Percentiles rank a stretch among this genome's conserved stretches.
Conservation (phyloP, 208 protist species). For the Leishmania guyanensis region DNA sequence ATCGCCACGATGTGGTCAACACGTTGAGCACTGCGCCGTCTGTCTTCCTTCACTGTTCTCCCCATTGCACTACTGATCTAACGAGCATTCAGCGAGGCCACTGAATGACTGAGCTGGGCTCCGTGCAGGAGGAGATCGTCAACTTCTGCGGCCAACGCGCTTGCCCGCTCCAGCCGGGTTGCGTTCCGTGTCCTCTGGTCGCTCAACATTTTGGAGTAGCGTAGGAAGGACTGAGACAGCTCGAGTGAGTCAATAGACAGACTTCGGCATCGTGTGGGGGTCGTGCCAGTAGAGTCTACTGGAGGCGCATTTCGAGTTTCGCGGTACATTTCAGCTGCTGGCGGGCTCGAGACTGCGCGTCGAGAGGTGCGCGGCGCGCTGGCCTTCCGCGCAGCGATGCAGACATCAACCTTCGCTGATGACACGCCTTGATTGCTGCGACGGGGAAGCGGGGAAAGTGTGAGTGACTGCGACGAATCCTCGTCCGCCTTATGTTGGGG, state of each 20-base stretch:
- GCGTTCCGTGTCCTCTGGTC: constrained; percentile 44
- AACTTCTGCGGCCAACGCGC: constrained; percentile 36
- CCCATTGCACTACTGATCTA: not conserved
- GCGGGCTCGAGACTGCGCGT: not conserved
- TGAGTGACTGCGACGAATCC: constrained; percentile 17
- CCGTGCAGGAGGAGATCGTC: constrained; percentile 60
- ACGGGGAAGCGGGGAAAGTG: constrained; percentile 13
- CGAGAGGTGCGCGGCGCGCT: not conserved
- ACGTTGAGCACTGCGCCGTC: not conserved
- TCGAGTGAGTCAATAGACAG: constrained; percentile 42
- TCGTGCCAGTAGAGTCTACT: not conserved
- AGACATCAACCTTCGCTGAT: not conserved
- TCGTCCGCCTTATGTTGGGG: not conserved
- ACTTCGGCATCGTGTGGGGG: constrained; percentile 22
- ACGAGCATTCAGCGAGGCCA: not conserved
- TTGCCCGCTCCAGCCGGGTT: constrained; percentile 34
- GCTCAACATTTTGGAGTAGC: constrained; percentile 55
- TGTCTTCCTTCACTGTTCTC: not conserved
- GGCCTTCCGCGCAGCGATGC: not conserved
- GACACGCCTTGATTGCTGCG: not conserved
- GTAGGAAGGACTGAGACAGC: constrained; percentile 51
- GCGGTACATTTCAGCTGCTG: not conserved
- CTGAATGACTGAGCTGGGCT: not conserved
- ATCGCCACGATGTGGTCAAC: not conserved
- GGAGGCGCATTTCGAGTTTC: not conserved